Conservation (phyloP, 305 asterid species). For the Fraxinus baroniana region DNA sequence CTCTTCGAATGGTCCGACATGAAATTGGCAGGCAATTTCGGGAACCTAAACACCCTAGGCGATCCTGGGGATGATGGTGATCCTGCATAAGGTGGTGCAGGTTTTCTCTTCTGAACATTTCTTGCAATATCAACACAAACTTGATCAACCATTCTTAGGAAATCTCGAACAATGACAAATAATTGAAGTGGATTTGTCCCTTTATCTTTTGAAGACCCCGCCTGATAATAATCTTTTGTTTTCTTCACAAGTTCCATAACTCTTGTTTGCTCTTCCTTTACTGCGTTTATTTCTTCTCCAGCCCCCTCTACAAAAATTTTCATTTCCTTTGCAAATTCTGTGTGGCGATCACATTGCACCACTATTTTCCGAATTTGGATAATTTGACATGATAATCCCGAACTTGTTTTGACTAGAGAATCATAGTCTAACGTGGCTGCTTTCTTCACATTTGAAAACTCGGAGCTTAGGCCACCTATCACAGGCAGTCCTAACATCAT, state of each 20-base stretch:
- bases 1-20: constrained; percentile 56
- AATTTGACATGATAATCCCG: constrained; percentile 40
- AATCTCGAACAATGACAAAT: constrained; percentile 69
- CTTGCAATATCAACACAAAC: constrained; percentile 80
- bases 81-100: constrained; percentile 33
- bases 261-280: constrained; percentile 57
- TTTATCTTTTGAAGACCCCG: constrained; percentile 51
- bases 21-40: constrained; percentile 78
- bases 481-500: constrained; percentile 87
- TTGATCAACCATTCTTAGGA: constrained; percentile 80
- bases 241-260: constrained; percentile 67
- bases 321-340: constrained; percentile 55
- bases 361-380: constrained; percentile 35
- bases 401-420: constrained; percentile 39
- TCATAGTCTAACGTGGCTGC: constrained; percentile 75
- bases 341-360: constrained; percentile 30
- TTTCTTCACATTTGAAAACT: constrained; percentile 67
- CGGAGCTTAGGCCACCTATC: constrained; percentile 78
- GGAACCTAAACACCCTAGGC: constrained; percentile 71
- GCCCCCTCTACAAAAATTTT: constrained; percentile 56
- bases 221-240: constrained; percentile 79
- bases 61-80: constrained; percentile 49
- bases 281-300: constrained; percentile 48
- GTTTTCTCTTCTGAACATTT: constrained; percentile 63
- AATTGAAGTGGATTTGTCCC: constrained; percentile 55